Evolutionary conservation across 306 rosid genomes (phyloP).

Genomic region (Parietaria judaica): DNA sequence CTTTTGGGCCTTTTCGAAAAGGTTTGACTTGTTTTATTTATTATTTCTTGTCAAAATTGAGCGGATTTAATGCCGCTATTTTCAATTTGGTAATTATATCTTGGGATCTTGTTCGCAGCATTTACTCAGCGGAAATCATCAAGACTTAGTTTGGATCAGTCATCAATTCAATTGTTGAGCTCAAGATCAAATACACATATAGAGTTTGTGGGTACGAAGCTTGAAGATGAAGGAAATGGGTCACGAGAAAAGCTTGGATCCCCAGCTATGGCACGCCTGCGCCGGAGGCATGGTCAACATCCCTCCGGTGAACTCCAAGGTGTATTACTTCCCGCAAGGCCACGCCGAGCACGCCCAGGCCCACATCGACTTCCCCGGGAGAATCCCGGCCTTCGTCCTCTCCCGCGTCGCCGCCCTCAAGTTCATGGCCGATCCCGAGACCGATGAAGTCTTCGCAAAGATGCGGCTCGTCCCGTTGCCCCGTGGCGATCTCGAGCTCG

Average conservation of each 20-base stretch:
- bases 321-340: conserved; percentile 92
- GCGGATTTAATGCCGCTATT: conserved; percentile 10
- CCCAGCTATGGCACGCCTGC: conserved; percentile 97
- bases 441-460: conserved; percentile 74
- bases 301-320: conserved; percentile 75
- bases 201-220: too few species aligned
- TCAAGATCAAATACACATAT: too few species aligned
- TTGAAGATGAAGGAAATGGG: conserved; percentile 44
- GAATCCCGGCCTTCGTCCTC: conserved; percentile 60
- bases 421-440: conserved; percentile 80
- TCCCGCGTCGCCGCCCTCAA: conserved; percentile 60
- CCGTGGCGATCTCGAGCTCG: conserved; percentile 31
- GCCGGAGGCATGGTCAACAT: conserved; percentile 96
- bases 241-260: conserved; percentile 56
- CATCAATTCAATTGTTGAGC: too few species aligned
- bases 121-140: background rate
- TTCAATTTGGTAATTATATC: background rate
- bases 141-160: too few species aligned
- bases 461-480: conserved; percentile 43
- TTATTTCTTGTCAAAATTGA: background rate
- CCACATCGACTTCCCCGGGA: conserved; percentile 40
- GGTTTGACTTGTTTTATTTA: background rate
- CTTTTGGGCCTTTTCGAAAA: too few species aligned
- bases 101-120: background rate
- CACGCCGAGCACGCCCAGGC: conserved; percentile 90